Conservation (phyloP, 2,329 filamentous ascomycete genomes). For the Talaromyces albobiverticillius region DNA sequence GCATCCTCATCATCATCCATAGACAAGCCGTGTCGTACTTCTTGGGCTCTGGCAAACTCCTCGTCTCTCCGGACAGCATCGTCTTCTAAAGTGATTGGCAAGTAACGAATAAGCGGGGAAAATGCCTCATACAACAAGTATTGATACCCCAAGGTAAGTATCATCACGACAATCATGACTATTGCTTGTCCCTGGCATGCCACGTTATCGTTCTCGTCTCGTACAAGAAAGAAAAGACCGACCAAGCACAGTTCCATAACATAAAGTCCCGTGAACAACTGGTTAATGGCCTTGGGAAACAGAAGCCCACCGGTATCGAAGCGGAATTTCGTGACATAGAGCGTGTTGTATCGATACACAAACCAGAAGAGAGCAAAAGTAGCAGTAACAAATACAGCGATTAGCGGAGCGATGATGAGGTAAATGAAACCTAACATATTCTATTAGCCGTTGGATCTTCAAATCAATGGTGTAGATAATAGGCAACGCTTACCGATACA, state of each 20-base stretch:
- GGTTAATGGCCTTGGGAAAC: constrained; percentile 90
- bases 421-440: constrained; percentile 66
- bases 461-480: not conserved
- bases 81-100: constrained; percentile 94
- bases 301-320: constrained; percentile 89
- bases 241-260: constrained; percentile 90
- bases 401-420: constrained; percentile 81
- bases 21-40: constrained; percentile 62
- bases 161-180: constrained; percentile 73
- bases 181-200: constrained; percentile 74
- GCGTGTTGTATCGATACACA: constrained; percentile 92
- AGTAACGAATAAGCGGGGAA: constrained; percentile 76
- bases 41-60: constrained; percentile 78
- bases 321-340: constrained; percentile 88
- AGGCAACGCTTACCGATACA: constrained; percentile 64
- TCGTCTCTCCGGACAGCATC: constrained; percentile 89
- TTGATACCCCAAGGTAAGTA: constrained; percentile 75
- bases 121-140: constrained; percentile 78
- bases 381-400: constrained; percentile 88
- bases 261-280: constrained; percentile 91
- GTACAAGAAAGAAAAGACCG: constrained; percentile 80
- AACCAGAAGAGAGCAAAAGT: constrained; percentile 91
- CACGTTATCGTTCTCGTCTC: constrained; percentile 52
- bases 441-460: constrained; percentile 12
- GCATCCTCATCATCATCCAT: constrained; percentile 52